Evolutionary conservation across 345 rosid species (phyloP), one percentile per base, ranked within the genome.

Genomic region (Leavenworthia alabamica): DNA sequence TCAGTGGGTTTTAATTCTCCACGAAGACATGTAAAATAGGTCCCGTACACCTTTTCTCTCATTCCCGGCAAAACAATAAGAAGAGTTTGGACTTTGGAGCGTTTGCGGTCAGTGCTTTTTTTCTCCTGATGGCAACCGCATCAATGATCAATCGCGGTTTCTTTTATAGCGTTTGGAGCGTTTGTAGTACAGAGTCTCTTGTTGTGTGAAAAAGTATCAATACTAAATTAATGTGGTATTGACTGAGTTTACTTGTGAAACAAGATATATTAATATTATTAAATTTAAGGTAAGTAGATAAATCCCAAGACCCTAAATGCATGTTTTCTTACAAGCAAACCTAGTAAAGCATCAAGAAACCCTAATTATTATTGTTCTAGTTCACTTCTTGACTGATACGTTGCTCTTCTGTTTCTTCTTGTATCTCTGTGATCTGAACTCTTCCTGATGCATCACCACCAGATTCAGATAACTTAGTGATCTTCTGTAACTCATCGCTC

Each of bases 161-260:
- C 97, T 23, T 90, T 94, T 54, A 52, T 88, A 17, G 96, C 95
- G 32, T 90, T 94, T 70, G 20, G 72, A 20, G 88, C 95, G 59
- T 90, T 83, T 66, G 92, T 93, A 23, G 75, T 71, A 71, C 19
- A 71, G 75, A 57, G 44, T 55, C 46, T 31, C 26, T 33, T 33
- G 13, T 13, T 47, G 62, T 70, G 57, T 70, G 44, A 47, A 13
- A n/a, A 27, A 26, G 33, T 26, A 36, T 52, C 26, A 13, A 8
- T 60, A 28, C 8, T 9, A 44, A 53, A 70, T 55, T 62, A 55
- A 70, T 17, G 28, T 8, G 7, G 28, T 28, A 8, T n/a, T n/a
- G n/a, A n/a, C n/a, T n/a, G n/a, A n/a, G n/a, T 69, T n/a, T 70
- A 53, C 74, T 70, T 70, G 74, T 45, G 51, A 11, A 28, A 1